Conservation (phyloP, 1,139 yeast species). For the Barnettozyma hawaiiensis region DNA sequence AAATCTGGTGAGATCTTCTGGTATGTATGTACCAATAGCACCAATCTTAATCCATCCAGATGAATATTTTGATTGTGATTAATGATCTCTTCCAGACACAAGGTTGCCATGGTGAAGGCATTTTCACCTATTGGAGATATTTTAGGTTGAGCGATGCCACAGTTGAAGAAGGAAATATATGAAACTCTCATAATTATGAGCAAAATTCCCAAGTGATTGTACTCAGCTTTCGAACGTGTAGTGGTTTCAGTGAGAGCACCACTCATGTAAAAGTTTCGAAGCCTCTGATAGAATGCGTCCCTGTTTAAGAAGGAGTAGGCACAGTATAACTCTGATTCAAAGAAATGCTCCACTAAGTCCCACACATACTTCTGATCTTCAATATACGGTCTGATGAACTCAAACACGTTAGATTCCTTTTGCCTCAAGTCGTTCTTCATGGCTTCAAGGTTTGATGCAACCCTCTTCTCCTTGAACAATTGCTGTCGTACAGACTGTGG, state of each 20-base stretch:
- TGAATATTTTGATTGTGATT: not conserved
- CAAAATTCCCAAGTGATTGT: slow-evolving; percentile 3
- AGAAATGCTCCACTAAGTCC: slow-evolving; percentile 7
- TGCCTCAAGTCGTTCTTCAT: not conserved
- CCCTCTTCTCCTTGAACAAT: not conserved
- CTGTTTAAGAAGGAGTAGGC: slow-evolving; percentile 1
- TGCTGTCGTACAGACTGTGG: not conserved
- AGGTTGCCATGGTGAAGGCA: not conserved
- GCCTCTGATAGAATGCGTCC: not conserved
- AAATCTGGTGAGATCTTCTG: not conserved
- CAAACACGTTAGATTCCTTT: not conserved
- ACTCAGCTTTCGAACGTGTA: not conserved
- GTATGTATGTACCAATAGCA: not conserved
- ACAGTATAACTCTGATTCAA: slow-evolving; percentile 5
- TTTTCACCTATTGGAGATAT: not conserved
- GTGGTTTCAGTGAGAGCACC: not conserved
- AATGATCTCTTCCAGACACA: not conserved
- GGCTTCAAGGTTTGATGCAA: slow-evolving; percentile 1
- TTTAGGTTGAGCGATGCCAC: slow-evolving; percentile 3
- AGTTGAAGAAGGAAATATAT: slow-evolving; percentile 5
- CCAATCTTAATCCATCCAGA: not conserved
- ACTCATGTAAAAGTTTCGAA: not conserved
- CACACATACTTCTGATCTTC: not conserved
- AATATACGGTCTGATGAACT: slow-evolving; percentile 1
- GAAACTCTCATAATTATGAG: slow-evolving; percentile 5